These are phyloP conservation scores for Ascocoryne sarcoides DNA, from an alignment of 2,329 filamentous ascomycete genomes.

Conservation along the genomic window DNA sequence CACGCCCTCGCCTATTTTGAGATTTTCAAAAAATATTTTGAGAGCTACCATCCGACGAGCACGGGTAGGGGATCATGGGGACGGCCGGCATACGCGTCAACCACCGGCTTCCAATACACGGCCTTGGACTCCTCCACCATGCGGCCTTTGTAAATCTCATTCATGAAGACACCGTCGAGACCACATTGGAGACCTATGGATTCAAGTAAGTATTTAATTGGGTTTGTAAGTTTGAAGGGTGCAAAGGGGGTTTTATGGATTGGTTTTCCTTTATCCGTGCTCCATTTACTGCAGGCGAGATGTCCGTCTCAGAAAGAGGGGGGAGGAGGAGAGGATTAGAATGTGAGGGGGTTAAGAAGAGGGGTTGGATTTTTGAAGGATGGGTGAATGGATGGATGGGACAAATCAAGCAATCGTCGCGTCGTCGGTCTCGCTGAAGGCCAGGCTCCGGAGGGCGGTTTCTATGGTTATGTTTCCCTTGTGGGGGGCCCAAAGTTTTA, in stretches of 20 bases:
- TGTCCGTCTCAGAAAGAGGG: no score
- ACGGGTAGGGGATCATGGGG: background rate
- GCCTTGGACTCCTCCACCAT: slow-evolving; percentile 3
- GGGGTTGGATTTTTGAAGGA: no score
- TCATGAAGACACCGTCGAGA: slow-evolving; percentile 8
- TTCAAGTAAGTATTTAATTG: slow-evolving; percentile 2
- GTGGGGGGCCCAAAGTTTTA: slow-evolving; percentile 18
- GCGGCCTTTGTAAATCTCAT: slow-evolving; percentile 4
- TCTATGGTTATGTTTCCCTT: slow-evolving; percentile 1
- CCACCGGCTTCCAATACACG: slow-evolving; percentile 4
- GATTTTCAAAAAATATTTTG: background rate
- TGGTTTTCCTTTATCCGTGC: slow-evolving; percentile 1
- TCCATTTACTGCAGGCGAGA: no score
- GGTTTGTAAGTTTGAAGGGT: no score
- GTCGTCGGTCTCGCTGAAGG: slow-evolving; percentile 8
- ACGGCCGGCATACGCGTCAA: slow-evolving; percentile 5
- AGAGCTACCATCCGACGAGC: background rate
- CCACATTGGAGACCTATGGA: slow-evolving; percentile 5
- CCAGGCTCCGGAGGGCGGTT: slow-evolving; percentile 8
- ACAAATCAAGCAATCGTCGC: no score
- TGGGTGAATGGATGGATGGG: no score
- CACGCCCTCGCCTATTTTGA: no score
- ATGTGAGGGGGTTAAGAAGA: no score
- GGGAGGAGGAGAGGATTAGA: no score
- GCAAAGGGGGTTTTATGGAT: no score